Evolutionary conservation across 768 basidiomycete genomes (phyloP).

Genomic region (Phylloporus sp.): DNA sequence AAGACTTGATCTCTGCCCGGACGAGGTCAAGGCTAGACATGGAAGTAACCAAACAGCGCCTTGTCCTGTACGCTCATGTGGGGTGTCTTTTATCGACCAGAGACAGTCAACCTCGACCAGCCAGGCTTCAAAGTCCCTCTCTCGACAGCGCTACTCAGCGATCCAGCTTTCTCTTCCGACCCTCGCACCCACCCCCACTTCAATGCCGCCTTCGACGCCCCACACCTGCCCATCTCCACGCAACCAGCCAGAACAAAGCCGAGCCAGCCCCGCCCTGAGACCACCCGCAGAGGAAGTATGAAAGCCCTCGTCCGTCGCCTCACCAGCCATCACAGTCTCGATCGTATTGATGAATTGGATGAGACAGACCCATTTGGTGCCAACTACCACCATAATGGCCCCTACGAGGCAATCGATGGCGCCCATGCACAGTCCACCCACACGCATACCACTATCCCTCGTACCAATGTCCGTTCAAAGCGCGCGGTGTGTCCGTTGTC

Average conservation of each 20-base stretch:
- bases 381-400: slow-evolving; percentile 63
- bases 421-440: slow-evolving; percentile 10
- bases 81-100: not conserved
- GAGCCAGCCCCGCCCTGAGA: not conserved
- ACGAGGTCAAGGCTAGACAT: slow-evolving; percentile 33
- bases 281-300: slow-evolving; percentile 17
- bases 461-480: slow-evolving; percentile 1
- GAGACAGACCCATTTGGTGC: slow-evolving; percentile 68
- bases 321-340: slow-evolving; percentile 38
- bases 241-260: not conserved
- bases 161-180: slow-evolving; percentile 59
- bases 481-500: slow-evolving; percentile 21
- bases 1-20: slow-evolving; percentile 69
- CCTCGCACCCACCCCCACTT: slow-evolving; percentile 48
- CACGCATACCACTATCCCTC: slow-evolving; percentile 1
- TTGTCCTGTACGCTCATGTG: slow-evolving; percentile 2
- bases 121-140: slow-evolving; percentile 10
- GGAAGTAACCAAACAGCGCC: not conserved
- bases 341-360: slow-evolving; percentile 76
- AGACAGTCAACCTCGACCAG: not conserved
- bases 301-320: slow-evolving; percentile 27
- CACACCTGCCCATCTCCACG: not conserved
- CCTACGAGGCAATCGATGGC: slow-evolving; percentile 63
- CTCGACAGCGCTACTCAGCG: slow-evolving; percentile 37
- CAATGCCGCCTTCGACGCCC: slow-evolving; percentile 5